Base-by-base conservation (phyloP, 805 yeast genomes). In the Candida namnaoensis region DNA sequence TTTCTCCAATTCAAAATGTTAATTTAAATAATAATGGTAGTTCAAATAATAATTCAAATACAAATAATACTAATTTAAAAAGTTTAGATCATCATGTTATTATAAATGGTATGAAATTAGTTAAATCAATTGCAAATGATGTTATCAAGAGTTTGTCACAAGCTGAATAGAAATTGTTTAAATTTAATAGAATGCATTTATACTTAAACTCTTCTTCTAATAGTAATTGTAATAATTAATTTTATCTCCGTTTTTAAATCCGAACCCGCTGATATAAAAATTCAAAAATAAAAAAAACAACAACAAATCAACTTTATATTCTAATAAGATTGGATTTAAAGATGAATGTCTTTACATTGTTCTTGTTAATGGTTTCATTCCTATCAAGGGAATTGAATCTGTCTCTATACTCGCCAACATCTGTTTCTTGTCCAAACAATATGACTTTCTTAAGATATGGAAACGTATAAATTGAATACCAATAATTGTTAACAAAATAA, bases 1-100 rank as follows among this genome's bases (percentile, higher is more conserved):
- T 80, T 10, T 72, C 95, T 0, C 96, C 97, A 1, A 66, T 88
- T 4, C 71, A 79, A 47, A 79, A 83, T 15, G 60, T 84, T n/a
- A 78, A 80, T 38, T 65, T 87, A 25, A 79, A 79, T 34, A 68
- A 68, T 8, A 53, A 61, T 8, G 19, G 19, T 19, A 19, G 19
- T 19, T 19, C 19, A 47, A 79, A 83, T 15, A 60, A 84, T n/a
- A 78, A 80, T 38, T 65, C 87, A 25, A 79, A 79, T 34, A 68
- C n/a, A 8, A 12, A 30, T 38, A 14, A 51, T 36, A 46, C 56
- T 1, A 56, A 58, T 37, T 68, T 76, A 39, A 78, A 77, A 47
- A 88, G 90, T 0, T 65, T 82, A 44, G 65, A 62, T 35, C 72
- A 72, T 10, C 43, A 48, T 1, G 54, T 72, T 26, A 61, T 88